Evolutionary conservation across 768 basidiomycete species (phyloP).

Genomic region (Floccularia luteovirens): DNA sequence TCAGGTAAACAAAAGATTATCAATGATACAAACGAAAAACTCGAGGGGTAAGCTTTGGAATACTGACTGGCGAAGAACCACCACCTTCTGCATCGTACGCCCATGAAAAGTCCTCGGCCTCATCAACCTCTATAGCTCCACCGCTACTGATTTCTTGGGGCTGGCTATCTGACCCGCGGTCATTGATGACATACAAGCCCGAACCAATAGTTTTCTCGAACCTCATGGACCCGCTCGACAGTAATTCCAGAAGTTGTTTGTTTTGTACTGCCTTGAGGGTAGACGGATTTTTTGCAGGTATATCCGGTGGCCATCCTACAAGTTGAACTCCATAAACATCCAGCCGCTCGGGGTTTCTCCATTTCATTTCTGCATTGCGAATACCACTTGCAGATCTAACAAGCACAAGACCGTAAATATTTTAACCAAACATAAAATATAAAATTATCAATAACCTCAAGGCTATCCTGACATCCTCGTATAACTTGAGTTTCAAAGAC

Average conservation of each 20-base stretch:
- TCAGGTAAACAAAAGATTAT: too few relatives aligned
- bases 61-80: constrained; percentile 6
- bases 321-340: constrained; percentile 50
- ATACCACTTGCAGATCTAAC: constrained; percentile 48
- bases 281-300: constrained; percentile 59
- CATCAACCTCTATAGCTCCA: constrained; percentile 8
- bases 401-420: background rate
- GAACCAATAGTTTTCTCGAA: constrained; percentile 37
- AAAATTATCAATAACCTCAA: constrained; percentile 34
- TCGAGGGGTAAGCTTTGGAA: too few relatives aligned
- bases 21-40: too few relatives aligned
- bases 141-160: constrained; percentile 3
- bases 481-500: constrained; percentile 47
- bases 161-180: background rate
- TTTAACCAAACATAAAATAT: constrained; percentile 1
- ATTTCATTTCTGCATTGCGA: constrained; percentile 69
- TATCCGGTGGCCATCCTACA: constrained; percentile 54
- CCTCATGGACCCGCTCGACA: constrained; percentile 37
- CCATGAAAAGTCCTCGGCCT: constrained; percentile 33
- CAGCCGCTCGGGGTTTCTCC: constrained; percentile 58
- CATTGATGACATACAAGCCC: too few relatives aligned
- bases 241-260: constrained; percentile 39
- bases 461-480: constrained; percentile 43
- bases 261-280: constrained; percentile 48
- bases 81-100: constrained; percentile 29